Percentiles rank a stretch among this genome's conserved stretches.
Conservation (phyloP, 345 rosid species). For the Salix udensis region DNA sequence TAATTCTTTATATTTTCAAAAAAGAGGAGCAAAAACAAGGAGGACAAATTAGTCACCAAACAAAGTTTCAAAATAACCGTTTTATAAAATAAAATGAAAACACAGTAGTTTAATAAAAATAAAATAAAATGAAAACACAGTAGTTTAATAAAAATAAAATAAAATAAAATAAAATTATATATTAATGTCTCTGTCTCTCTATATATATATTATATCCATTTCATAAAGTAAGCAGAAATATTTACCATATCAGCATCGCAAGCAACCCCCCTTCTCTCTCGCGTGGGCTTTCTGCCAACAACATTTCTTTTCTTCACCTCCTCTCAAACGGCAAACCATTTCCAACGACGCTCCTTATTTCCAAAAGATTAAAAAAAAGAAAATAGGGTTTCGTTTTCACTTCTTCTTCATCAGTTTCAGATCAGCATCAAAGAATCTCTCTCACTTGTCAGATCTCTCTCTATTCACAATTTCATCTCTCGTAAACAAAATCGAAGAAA, state of each 20-base stretch:
- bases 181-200: too few species aligned
- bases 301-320: neutral
- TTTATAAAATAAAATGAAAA: conserved; percentile 16
- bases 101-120: neutral
- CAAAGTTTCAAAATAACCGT: conserved; percentile 18
- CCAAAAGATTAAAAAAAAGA: neutral
- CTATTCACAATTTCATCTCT: neutral
- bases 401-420: conserved; percentile 2
- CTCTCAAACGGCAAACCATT: neutral
- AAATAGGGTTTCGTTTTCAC: conserved; percentile 3
- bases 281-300: neutral
- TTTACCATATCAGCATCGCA: neutral
- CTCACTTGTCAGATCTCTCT: conserved; percentile 1
- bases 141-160: neutral
- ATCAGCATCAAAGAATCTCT: conserved; percentile 9
- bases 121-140: conserved; percentile 14
- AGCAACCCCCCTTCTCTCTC: neutral
- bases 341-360: neutral
- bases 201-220: neutral
- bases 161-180: neutral
- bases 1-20: neutral
- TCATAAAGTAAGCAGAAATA: neutral
- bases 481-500: neutral
- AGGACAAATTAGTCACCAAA: conserved; percentile 4
- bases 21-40: neutral